Evolutionary conservation across 78 protist genomes (phyloP).

Genomic region (Mantamonas sphyraenae): DNA sequence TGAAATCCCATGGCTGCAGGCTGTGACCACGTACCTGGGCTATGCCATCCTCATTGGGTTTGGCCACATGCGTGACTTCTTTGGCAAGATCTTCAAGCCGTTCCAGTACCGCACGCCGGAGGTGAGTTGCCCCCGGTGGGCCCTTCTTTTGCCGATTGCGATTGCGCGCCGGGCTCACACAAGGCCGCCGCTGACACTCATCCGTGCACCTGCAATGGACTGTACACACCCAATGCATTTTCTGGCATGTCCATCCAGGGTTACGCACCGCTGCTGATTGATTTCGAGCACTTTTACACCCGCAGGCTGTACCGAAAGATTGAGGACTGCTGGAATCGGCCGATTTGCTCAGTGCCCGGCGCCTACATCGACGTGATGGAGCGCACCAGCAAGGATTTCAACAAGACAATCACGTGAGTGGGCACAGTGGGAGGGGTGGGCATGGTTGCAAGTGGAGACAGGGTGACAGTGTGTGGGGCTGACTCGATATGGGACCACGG

Average conservation of each 20-base stretch:
- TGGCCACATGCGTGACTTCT: conserved; percentile 31
- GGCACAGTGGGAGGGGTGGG: not conserved
- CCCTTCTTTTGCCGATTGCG: not conserved
- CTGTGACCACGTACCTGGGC: conserved; percentile 7
- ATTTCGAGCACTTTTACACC: conserved; percentile 82
- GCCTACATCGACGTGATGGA: conserved; percentile 61
- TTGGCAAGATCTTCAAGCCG: not conserved
- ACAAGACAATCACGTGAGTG: conserved; percentile 22
- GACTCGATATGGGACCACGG: no score
- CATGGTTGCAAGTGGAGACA: not conserved
- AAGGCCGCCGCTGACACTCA: not conserved
- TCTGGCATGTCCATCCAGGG: conserved; percentile 51
- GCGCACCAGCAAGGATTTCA: conserved; percentile 35
- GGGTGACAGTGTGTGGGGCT: not conserved
- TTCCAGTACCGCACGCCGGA: not conserved
- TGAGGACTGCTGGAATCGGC: conserved; percentile 84
- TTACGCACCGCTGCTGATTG: conserved; percentile 73
- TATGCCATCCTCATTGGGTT: conserved; percentile 14
- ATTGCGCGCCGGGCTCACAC: not conserved
- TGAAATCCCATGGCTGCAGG: no score
- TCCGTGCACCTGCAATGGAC: not conserved
- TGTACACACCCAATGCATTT: not conserved
- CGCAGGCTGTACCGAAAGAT: conserved; percentile 73
- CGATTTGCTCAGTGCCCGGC: conserved; percentile 76
- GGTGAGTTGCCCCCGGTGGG: not conserved